Evolutionary conservation across 192 early-diverging fungal genomes (phyloP).

Genomic region (Gonapodya prolifera): DNA sequence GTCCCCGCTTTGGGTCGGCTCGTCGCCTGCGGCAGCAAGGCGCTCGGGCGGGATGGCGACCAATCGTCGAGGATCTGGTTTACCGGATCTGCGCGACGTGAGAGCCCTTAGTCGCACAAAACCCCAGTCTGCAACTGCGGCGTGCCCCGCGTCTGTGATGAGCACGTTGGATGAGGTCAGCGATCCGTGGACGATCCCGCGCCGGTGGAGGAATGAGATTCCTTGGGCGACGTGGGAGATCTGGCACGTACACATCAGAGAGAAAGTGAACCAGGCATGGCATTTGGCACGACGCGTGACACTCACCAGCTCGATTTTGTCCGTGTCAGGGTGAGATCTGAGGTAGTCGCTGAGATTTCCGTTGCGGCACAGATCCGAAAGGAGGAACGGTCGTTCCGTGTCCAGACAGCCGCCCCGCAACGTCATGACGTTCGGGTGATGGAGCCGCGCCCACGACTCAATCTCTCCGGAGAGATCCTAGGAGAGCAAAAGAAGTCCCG

Average conservation of each 20-base stretch:
- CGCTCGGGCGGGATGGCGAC: neutral
- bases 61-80: neutral
- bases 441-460: neutral
- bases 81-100: neutral
- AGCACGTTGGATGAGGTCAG: neutral
- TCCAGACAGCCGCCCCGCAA: neutral
- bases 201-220: neutral
- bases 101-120: neutral
- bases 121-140: neutral
- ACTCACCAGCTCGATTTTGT: neutral
- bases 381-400: neutral
- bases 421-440: neutral
- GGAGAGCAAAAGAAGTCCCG: too few relatives aligned
- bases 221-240: neutral
- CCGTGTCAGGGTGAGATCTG: neutral
- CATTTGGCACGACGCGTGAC: too few relatives aligned
- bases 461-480: neutral
- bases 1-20: neutral
- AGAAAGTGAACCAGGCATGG: too few relatives aligned
- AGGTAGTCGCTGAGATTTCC: neutral
- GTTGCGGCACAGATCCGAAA: neutral
- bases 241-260: too few relatives aligned
- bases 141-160: neutral
- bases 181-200: neutral
- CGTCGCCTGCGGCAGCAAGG: neutral